Evolutionary conservation across 495 filamentous ascomycete species (phyloP).

Genomic region (Jackrogersella minutella): DNA sequence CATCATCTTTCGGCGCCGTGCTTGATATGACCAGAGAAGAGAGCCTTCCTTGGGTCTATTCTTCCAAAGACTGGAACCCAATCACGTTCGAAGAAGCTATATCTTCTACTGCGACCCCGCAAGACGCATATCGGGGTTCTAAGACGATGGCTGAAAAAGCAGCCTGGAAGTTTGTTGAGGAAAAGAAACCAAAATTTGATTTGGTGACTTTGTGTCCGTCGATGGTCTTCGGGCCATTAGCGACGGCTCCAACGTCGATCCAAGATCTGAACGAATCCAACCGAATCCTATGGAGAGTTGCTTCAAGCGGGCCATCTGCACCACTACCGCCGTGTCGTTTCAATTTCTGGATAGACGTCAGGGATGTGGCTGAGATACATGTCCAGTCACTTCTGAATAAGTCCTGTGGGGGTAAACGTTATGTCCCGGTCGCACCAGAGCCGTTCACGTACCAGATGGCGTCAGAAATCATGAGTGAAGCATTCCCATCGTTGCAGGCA

Average conservation of each 20-base stretch:
- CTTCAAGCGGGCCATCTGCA: not conserved
- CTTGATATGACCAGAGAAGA: slow-evolving; percentile 45
- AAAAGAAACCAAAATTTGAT: slow-evolving; percentile 56
- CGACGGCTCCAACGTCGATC: not conserved
- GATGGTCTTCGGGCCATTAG: slow-evolving; percentile 6
- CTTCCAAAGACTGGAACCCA: slow-evolving; percentile 74
- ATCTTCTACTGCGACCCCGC: slow-evolving; percentile 48
- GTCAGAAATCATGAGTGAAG: not conserved
- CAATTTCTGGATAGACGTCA: slow-evolving; percentile 12
- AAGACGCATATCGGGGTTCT: slow-evolving; percentile 9
- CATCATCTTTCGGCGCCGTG: slow-evolving; percentile 74
- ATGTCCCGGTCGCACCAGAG: not conserved
- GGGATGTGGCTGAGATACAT: slow-evolving; percentile 5
- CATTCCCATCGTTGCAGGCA: not conserved
- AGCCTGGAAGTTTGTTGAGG: slow-evolving; percentile 59
- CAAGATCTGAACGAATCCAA: slow-evolving; percentile 2
- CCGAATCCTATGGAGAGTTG: not conserved
- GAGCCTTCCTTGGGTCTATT: slow-evolving; percentile 52
- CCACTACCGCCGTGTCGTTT: not conserved
- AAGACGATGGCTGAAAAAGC: slow-evolving; percentile 62
- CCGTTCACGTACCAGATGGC: not conserved
- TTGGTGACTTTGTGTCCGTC: slow-evolving; percentile 33
- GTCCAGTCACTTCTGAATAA: not conserved
- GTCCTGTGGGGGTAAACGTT: not conserved
- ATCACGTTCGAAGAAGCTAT: slow-evolving; percentile 69